Percentiles rank a stretch among this genome's conserved stretches.
Evolutionary conservation across 371 early-diverging fungal genomes (phyloP).

Genomic region (Coemansia sp.): DNA sequence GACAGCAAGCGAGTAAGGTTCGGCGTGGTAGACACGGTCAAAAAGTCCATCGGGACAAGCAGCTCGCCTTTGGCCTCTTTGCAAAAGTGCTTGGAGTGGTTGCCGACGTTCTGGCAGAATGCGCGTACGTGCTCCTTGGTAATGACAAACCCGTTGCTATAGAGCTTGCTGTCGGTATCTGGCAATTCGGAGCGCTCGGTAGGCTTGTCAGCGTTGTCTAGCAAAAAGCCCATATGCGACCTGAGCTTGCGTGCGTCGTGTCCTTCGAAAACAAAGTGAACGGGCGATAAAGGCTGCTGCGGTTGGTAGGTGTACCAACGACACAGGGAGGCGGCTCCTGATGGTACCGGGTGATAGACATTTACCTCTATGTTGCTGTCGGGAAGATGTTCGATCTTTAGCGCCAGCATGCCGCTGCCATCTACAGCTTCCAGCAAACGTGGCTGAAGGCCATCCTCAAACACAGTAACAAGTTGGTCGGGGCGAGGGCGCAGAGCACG

Average conservation of each 20-base stretch:
- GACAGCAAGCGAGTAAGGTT: too few relatives aligned
- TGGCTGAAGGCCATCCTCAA: slow-evolving; percentile 44
- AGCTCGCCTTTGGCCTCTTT: slow-evolving; percentile 68
- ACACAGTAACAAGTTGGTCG: slow-evolving; percentile 70
- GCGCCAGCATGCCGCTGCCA: slow-evolving; percentile 52
- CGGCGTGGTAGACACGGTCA: slow-evolving; percentile 51
- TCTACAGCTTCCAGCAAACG: slow-evolving; percentile 50
- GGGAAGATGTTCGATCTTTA: slow-evolving; percentile 1
- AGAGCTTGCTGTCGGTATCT: slow-evolving; percentile 18
- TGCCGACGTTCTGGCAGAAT: slow-evolving; percentile 83
- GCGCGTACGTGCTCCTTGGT: slow-evolving; percentile 57
- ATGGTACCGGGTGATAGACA: too few relatives aligned
- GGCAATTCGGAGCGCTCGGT: neutral
- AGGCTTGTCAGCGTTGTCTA: neutral
- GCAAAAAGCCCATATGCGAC: slow-evolving; percentile 58
- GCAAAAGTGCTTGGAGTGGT: slow-evolving; percentile 81
- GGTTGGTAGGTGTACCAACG: too few relatives aligned
- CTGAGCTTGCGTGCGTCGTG: too few relatives aligned
- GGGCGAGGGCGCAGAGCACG: slow-evolving; percentile 80
- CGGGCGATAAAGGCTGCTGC: too few relatives aligned
- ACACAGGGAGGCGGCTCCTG: too few relatives aligned
- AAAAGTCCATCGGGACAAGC: slow-evolving; percentile 90
- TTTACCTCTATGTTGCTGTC: slow-evolving; percentile 71
- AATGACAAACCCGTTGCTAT: too few relatives aligned
- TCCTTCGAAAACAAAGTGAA: too few relatives aligned